Evolutionary conservation across 179 eudicot genomes (phyloP).

Genomic region (Silene vulgaris): DNA sequence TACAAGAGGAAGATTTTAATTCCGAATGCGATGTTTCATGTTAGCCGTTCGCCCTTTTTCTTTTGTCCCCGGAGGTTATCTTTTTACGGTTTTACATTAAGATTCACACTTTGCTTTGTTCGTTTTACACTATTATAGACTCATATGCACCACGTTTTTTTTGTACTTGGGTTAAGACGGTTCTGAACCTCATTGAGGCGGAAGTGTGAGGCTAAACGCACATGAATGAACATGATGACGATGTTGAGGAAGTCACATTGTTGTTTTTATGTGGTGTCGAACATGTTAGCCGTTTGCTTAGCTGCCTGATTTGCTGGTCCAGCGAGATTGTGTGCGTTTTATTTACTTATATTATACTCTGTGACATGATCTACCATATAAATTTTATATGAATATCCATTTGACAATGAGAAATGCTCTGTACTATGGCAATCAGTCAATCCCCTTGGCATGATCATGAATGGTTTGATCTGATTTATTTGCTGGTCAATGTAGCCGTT

Average conservation of each 20-base stretch:
- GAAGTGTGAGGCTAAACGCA: background rate
- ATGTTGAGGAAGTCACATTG: background rate
- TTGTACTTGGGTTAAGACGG: background rate
- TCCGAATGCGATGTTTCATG: background rate
- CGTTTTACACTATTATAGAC: background rate
- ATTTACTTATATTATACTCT: slow-evolving; percentile 4
- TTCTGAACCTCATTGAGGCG: background rate
- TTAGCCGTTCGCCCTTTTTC: background rate
- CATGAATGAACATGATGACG: background rate
- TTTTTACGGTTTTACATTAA: background rate
- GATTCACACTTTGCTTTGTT: too few relatives aligned
- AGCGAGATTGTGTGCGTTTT: slow-evolving; percentile 24
- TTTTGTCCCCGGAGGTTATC: background rate
- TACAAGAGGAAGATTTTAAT: slow-evolving; percentile 23
- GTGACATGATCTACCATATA: background rate
- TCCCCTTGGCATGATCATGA: background rate
- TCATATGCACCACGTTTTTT: too few relatives aligned
- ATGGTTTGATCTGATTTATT: background rate
- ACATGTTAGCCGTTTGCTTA: slow-evolving; percentile 13
- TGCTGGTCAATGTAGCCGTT: too few relatives aligned
- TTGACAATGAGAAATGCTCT: background rate
- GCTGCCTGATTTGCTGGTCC: slow-evolving; percentile 33
- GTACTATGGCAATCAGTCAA: too few relatives aligned
- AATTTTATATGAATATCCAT: background rate
- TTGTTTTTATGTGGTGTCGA: background rate